These are phyloP conservation scores for Verticillium nonalfalfae DNA, from an alignment of 2,329 filamentous ascomycete species.

Conservation along the genomic window DNA sequence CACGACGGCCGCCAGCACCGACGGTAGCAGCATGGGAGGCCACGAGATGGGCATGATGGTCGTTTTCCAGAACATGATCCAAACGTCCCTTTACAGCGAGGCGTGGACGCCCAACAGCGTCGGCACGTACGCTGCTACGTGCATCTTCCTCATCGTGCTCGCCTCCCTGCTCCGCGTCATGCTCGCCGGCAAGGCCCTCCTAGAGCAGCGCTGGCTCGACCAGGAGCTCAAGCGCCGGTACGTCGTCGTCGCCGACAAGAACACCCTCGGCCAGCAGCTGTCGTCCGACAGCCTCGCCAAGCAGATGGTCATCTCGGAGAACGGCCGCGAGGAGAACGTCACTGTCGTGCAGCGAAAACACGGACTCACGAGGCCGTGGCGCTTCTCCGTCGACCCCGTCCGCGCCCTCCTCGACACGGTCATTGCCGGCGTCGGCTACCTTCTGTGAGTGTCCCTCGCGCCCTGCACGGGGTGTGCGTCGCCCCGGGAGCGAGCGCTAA, in stretches of 20 bases:
- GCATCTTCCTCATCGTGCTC: conserved; percentile 82
- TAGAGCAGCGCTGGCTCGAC: conserved; percentile 60
- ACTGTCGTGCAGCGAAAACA: conserved; percentile 59
- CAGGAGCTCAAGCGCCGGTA: conserved; percentile 69
- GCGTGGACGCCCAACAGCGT: conserved; percentile 67
- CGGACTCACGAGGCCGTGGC: conserved; percentile 60
- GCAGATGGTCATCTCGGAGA: conserved; percentile 61
- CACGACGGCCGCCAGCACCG: not conserved
- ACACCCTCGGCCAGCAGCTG: conserved; percentile 51
- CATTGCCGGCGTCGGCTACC: conserved; percentile 72
- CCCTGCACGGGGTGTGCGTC: not conserved
- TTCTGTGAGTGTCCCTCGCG: conserved; percentile 60
- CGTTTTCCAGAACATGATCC: conserved; percentile 53
- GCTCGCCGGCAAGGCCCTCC: conserved; percentile 63
- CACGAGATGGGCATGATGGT: conserved; percentile 32
- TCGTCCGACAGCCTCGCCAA: conserved; percentile 56
- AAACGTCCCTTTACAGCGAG: conserved; percentile 49
- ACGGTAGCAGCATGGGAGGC: conserved; percentile 5
- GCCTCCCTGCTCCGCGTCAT: conserved; percentile 63
- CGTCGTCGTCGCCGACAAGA: conserved; percentile 63
- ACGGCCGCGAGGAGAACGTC: conserved; percentile 77
- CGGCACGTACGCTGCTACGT: conserved; percentile 78
- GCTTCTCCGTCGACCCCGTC: conserved; percentile 72
- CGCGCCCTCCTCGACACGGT: conserved; percentile 65
- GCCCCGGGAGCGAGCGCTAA: too few species aligned